Evolutionary conservation across 352 stramenopile genomes (phyloP).

Genomic region (Globisporangium paroecandrum): DNA sequence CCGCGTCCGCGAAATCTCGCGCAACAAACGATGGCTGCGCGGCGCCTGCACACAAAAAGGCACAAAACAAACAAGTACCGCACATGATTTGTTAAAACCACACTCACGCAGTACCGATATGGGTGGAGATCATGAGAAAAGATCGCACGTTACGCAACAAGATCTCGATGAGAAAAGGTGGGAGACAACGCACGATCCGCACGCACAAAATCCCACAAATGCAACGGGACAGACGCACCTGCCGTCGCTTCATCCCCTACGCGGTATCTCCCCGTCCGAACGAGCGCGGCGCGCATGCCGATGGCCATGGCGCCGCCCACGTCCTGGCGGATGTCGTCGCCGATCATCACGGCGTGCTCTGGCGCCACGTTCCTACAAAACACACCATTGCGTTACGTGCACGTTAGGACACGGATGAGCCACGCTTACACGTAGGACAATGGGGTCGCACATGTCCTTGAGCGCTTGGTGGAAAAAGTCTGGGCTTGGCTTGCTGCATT

Average conservation of each 20-base stretch:
- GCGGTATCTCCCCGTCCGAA: conserved; percentile 55
- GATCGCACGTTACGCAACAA: neutral
- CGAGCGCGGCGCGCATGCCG: conserved; percentile 41
- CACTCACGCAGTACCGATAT: neutral
- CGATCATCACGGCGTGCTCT: conserved; percentile 48
- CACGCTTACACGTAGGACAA: no score
- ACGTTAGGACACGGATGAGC: neutral
- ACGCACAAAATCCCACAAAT: neutral
- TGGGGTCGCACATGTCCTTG: conserved; percentile 30
- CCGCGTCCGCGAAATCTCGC: conserved; percentile 25
- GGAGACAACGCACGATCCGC: no score
- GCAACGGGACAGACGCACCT: no score
- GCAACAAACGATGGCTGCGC: conserved; percentile 22
- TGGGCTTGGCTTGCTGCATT: conserved; percentile 38
- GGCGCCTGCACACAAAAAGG: conserved; percentile 7
- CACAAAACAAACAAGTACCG: neutral
- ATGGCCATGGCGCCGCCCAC: conserved; percentile 39
- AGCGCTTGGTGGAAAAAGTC: conserved; percentile 49
- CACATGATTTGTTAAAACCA: neutral
- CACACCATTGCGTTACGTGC: neutral
- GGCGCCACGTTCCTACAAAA: conserved; percentile 24
- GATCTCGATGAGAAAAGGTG: neutral
- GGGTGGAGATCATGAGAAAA: neutral
- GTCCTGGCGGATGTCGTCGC: conserved; percentile 53
- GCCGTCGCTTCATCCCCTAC: conserved; percentile 25